Percentiles rank a stretch among this genome's conserved stretches.
Evolutionary conservation across 2,329 filamentous ascomycete genomes (phyloP).

Genomic region (Ascochyta koolunga): DNA sequence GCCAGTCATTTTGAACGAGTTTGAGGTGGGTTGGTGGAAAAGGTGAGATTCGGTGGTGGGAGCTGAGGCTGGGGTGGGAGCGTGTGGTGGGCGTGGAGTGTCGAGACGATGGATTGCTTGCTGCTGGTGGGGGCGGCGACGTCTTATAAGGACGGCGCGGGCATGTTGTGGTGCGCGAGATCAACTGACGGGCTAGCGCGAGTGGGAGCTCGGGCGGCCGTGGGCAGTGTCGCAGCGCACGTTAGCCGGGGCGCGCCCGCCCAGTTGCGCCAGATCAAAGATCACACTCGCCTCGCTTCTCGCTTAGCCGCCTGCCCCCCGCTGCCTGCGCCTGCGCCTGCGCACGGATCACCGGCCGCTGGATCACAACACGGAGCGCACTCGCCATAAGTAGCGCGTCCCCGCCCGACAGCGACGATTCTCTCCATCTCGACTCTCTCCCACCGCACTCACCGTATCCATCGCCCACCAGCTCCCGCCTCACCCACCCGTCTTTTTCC

Average conservation of each 20-base stretch:
- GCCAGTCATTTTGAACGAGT: conserved; percentile 93
- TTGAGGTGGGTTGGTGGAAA: conserved; percentile 45
- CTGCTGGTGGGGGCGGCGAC: conserved; percentile 44
- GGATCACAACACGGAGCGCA: conserved; percentile 50
- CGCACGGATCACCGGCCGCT: conserved; percentile 41
- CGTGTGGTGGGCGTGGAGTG: conserved; percentile 40
- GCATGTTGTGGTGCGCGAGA: conserved; percentile 50
- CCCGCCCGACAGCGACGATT: conserved; percentile 49
- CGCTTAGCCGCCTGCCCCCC: conserved; percentile 22
- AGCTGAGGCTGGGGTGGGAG: conserved; percentile 25
- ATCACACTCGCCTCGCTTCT: conserved; percentile 32
- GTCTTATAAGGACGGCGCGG: conserved; percentile 49
- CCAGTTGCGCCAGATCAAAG: conserved; percentile 34
- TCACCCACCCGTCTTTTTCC: conserved; percentile 21
- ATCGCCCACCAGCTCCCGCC: conserved; percentile 31
- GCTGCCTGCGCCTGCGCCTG: not conserved
- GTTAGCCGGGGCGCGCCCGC: conserved; percentile 15
- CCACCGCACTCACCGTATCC: conserved; percentile 29
- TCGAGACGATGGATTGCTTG: conserved; percentile 51
- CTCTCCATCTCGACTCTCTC: conserved; percentile 50
- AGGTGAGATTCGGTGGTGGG: conserved; percentile 24
- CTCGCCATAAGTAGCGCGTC: conserved; percentile 51
- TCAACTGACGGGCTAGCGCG: conserved; percentile 46
- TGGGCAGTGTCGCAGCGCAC: conserved; percentile 23
- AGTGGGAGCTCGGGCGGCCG: conserved; percentile 17